phyloP scores from a whole-genome alignment of 768 basidiomycete species.

The Kwoniella dejecticola region DNA sequence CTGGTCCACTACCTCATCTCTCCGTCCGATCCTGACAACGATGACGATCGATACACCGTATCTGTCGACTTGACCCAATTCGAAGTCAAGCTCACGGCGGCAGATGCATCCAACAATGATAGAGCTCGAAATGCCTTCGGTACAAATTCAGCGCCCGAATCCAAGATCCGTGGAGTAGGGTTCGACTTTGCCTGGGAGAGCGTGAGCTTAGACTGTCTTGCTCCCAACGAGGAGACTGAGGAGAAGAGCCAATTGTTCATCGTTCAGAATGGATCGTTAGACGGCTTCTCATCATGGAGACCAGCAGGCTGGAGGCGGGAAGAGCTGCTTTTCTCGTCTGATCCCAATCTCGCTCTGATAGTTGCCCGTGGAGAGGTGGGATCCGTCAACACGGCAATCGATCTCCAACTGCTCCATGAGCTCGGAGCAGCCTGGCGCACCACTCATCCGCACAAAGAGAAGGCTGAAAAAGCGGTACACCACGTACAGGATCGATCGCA shows the following conservation, averaged over 20 bases:
- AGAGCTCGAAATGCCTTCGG: constrained; percentile 46
- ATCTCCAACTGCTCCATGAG: constrained; percentile 41
- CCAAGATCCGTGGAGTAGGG: constrained; percentile 37
- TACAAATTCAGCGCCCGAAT: constrained; percentile 32
- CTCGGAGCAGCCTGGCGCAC: constrained; percentile 26
- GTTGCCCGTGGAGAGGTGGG: constrained; percentile 26
- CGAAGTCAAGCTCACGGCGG: constrained; percentile 27
- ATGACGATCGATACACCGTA: constrained; percentile 27
- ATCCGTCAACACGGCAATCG: constrained; percentile 38
- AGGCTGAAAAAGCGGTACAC: background rate
- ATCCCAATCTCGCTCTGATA: constrained; percentile 45
- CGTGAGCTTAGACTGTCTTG: constrained; percentile 33
- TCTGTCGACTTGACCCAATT: constrained; percentile 30
- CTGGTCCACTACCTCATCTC: constrained; percentile 29
- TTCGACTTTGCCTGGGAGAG: constrained; percentile 27
- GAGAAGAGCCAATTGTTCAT: constrained; percentile 37
- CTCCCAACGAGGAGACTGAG: constrained; percentile 26
- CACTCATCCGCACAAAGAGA: constrained; percentile 12
- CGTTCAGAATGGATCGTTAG: constrained; percentile 30
- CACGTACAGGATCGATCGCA: constrained; percentile 1
- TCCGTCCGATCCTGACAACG: background rate
- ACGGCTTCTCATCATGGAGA: constrained; percentile 45
- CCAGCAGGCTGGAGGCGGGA: constrained; percentile 44
- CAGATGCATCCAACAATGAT: constrained; percentile 45
- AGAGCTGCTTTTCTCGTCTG: constrained; percentile 44